These are phyloP conservation scores for Polymyxa betae DNA, from an alignment of 208 protist species.

Conservation along the genomic window DNA sequence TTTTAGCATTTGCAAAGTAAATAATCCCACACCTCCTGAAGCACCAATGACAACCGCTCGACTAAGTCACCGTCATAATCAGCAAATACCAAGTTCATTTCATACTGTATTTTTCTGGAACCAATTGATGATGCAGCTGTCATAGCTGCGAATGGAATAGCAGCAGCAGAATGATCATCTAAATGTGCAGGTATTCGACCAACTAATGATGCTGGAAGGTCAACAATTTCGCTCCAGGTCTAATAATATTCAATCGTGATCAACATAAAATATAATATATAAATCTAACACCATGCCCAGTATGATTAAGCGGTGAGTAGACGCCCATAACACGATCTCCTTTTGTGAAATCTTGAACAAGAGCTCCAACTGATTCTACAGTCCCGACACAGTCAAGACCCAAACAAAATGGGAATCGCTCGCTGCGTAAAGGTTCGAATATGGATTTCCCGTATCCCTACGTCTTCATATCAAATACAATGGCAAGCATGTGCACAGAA, in stretches of 20 bases:
- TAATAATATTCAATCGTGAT: too few relatives aligned
- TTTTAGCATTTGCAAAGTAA: not conserved
- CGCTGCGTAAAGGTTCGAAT: too few relatives aligned
- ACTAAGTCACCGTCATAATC: too few relatives aligned
- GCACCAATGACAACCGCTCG: not conserved
- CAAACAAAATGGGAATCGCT: too few relatives aligned
- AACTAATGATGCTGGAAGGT: not conserved
- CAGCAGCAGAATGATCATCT: not conserved
- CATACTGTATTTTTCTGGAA: not conserved
- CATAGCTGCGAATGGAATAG: not conserved
- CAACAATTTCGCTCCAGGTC: not conserved
- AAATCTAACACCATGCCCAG: not conserved
- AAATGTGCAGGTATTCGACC: not conserved
- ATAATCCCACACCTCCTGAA: not conserved
- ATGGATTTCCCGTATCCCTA: too few relatives aligned
- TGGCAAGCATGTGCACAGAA: too few relatives aligned
- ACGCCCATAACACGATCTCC: not conserved
- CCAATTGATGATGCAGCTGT: not conserved
- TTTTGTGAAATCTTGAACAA: too few relatives aligned
- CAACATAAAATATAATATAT: too few relatives aligned
- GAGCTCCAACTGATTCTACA: too few relatives aligned
- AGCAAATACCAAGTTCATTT: too few relatives aligned
- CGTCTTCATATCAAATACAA: too few relatives aligned
- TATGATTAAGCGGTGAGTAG: not conserved
- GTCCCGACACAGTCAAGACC: too few relatives aligned